Evolutionary conservation across 2,329 filamentous ascomycete species (phyloP).

Genomic region (Pseudogymnoascus sp.): DNA sequence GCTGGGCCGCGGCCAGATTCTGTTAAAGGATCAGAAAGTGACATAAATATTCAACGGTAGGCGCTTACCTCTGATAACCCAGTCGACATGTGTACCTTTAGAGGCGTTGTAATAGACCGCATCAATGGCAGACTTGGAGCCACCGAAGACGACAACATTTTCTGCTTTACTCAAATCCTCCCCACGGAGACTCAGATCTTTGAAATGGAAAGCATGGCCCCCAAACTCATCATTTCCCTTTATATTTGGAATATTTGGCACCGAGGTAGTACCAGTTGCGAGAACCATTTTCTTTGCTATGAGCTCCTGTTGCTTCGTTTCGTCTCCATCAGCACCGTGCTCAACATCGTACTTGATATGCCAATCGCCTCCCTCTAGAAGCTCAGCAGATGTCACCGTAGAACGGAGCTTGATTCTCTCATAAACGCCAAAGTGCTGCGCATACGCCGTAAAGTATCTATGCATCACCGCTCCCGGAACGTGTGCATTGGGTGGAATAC

Average conservation of each 20-base stretch:
- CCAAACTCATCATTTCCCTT: constrained; percentile 36
- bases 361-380: constrained; percentile 6
- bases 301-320: neutral
- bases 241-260: constrained; percentile 38
- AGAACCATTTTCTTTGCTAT: constrained; percentile 35
- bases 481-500: constrained; percentile 38
- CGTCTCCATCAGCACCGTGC: neutral
- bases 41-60: neutral
- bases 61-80: constrained; percentile 46
- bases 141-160: neutral
- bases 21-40: neutral
- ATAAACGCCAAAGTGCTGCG: constrained; percentile 42
- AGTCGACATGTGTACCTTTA: constrained; percentile 32
- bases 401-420: constrained; percentile 41
- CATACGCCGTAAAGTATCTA: constrained; percentile 47
- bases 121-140: constrained; percentile 32
- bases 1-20: neutral
- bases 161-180: neutral
- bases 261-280: constrained; percentile 44
- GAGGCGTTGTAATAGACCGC: constrained; percentile 33
- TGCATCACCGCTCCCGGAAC: constrained; percentile 48
- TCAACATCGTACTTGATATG: neutral
- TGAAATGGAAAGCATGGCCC: constrained; percentile 26
- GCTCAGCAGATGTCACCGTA: constrained; percentile 30
- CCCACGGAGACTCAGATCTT: neutral